Percentiles rank a stretch among this genome's conserved stretches.
phyloP scores from a whole-genome alignment of 2,329 filamentous ascomycete species.

The Alternaria gansuensis region DNA sequence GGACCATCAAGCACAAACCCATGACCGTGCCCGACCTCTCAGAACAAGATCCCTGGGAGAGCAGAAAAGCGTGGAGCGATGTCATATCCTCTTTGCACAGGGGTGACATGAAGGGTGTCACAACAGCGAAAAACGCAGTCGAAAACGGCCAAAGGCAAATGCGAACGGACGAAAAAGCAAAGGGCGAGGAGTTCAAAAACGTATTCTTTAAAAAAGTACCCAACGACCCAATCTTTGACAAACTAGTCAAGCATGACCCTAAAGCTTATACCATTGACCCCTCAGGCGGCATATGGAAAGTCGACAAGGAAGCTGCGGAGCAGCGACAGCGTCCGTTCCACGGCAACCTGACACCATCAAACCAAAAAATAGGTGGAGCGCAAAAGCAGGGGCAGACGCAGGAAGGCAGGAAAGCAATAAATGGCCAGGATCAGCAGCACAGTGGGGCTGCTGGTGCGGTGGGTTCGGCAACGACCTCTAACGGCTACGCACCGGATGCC shows the following conservation, averaged over 20 bases:
- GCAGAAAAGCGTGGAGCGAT: slow-evolving; percentile 55
- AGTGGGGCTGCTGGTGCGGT: slow-evolving; percentile 2
- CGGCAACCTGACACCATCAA: slow-evolving; percentile 40
- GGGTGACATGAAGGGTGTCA: slow-evolving; percentile 54
- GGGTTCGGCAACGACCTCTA: slow-evolving; percentile 1
- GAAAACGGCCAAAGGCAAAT: slow-evolving; percentile 55
- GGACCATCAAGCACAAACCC: slow-evolving; percentile 29
- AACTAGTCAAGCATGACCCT: slow-evolving; percentile 31
- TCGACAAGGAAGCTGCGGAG: slow-evolving; percentile 35
- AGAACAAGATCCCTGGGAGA: slow-evolving; percentile 58
- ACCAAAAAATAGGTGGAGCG: slow-evolving; percentile 18
- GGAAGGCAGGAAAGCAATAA: background rate
- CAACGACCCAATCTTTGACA: slow-evolving; percentile 40
- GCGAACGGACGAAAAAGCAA: slow-evolving; percentile 51
- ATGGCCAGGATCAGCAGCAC: background rate
- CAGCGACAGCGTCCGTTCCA: slow-evolving; percentile 43
- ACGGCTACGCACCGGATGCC: slow-evolving; percentile 4
- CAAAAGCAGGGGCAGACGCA: slow-evolving; percentile 1
- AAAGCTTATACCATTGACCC: slow-evolving; percentile 37
- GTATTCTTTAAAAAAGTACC: slow-evolving; percentile 54
- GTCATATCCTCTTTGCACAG: slow-evolving; percentile 52
- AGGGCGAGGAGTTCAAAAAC: slow-evolving; percentile 51
- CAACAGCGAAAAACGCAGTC: slow-evolving; percentile 44
- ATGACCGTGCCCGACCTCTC: slow-evolving; percentile 42
- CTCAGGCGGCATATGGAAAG: slow-evolving; percentile 46